Base-by-base conservation (phyloP, 306 rosid species). In the Prosopis cineraria region DNA sequence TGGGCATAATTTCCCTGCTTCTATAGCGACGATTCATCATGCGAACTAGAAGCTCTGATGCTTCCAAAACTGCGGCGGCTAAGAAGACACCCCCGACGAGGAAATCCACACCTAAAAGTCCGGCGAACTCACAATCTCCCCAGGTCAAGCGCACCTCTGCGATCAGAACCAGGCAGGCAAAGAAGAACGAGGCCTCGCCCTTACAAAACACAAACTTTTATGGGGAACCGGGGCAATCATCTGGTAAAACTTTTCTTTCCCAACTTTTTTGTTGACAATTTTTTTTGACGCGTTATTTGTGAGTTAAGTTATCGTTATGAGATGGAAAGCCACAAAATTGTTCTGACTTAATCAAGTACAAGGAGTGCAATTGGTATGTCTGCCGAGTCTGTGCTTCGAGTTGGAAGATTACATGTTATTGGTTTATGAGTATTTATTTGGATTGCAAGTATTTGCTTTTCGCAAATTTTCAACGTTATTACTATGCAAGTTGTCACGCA, bases 21-120 rank as follows among this genome's bases (percentile, higher is more conserved):
- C 79, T 29, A 19, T 30, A 9, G 27, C 62, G 37, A 39, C 52
- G 5, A 36, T 43, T 29, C 81, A 33, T 56, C 72, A 93, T 93
- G 97, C 88, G 83, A 66, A 89, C 92, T 72, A 92, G 94, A 44
- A 90, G 86, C 34, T 73, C 83, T 3, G 91, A 69, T 72, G 56
- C 76, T 0, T 65, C 88, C 1, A 87, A 87, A 79, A 56, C 89
- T 55, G 65, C 87, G 19, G 55, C 87, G 20, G 50, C 82, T 19
- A 90, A 76, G 77, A 92, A 78, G 58, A 83, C 89, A 17, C 92
- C 76, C 67, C 91, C 86, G 80, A 58, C 74, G 56, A 86, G 83
- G 74, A 90, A 88, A 80, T 20, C 88, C 37, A 64, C 88, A 33
- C 14, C 78, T 10, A 88, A 83, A 83, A 9, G 67, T 82, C 66